Percentiles rank a stretch among this genome's conserved stretches.
phyloP scores from a whole-genome alignment of 2,329 filamentous ascomycete genomes.

The Rhynchosporium graminicola region DNA sequence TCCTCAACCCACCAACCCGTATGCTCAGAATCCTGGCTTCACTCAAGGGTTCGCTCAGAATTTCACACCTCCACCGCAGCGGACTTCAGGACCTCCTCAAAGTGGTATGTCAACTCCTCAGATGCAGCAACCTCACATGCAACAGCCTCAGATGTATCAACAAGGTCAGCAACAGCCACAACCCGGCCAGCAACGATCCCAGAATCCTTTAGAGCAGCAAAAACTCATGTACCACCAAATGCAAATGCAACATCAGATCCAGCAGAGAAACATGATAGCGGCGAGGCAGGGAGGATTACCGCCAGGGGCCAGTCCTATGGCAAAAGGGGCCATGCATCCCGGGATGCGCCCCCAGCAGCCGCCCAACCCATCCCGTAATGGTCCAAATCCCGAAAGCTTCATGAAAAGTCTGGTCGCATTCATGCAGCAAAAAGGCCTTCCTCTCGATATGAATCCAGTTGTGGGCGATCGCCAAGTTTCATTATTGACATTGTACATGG shows the following conservation, averaged over 20 bases:
- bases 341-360: constrained; percentile 55
- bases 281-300: constrained; percentile 49
- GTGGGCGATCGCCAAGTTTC: constrained; percentile 74
- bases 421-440: constrained; percentile 72
- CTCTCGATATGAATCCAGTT: constrained; percentile 72
- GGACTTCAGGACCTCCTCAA: constrained; percentile 56
- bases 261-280: constrained; percentile 50
- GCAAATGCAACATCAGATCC: constrained; percentile 72
- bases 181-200: constrained; percentile 47
- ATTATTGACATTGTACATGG: constrained; percentile 74
- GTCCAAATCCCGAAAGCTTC: constrained; percentile 56
- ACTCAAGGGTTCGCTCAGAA: constrained; percentile 59
- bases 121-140: constrained; percentile 44
- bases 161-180: constrained; percentile 33
- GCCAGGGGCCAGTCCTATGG: constrained; percentile 36
- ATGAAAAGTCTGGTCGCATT: constrained; percentile 59
- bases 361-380: constrained; percentile 45
- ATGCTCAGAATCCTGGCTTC: constrained; percentile 60
- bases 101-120: constrained; percentile 53
- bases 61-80: constrained; percentile 57
- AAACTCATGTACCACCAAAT: constrained; percentile 81
- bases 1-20: constrained; percentile 68
- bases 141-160: constrained; percentile 39
- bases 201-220: constrained; percentile 64
- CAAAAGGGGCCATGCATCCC: constrained; percentile 53